phyloP scores from a whole-genome alignment of 768 basidiomycete species.

The Leccinum obscurum region DNA sequence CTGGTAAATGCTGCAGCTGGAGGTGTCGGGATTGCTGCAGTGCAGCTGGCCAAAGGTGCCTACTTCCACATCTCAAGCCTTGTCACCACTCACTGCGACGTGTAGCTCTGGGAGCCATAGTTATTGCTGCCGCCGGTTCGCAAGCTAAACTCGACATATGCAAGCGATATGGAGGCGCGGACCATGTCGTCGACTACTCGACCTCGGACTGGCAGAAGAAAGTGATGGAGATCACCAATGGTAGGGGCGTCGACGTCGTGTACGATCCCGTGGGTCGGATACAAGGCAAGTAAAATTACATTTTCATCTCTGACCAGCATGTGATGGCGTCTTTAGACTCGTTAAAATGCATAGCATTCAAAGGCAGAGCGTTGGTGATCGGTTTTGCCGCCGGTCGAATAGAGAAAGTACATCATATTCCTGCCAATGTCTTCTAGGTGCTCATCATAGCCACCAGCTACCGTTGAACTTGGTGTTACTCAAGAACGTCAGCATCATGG shows the following conservation, averaged over 20 bases:
- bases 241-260: slow-evolving; percentile 83
- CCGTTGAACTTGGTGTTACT: slow-evolving; percentile 82
- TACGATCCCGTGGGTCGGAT: slow-evolving; percentile 88
- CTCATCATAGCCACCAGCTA: slow-evolving; percentile 46
- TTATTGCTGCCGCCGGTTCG: slow-evolving; percentile 91
- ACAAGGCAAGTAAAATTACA: slow-evolving; percentile 43
- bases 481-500: slow-evolving; percentile 83
- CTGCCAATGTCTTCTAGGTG: not conserved
- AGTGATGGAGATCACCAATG: slow-evolving; percentile 78
- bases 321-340: slow-evolving; percentile 49
- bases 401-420: slow-evolving; percentile 17
- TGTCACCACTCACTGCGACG: slow-evolving; percentile 1
- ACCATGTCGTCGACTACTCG: slow-evolving; percentile 79
- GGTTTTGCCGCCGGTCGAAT: slow-evolving; percentile 50
- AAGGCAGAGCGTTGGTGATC: slow-evolving; percentile 89
- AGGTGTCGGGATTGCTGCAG: slow-evolving; percentile 89
- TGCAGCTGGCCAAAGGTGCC: slow-evolving; percentile 89
- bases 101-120: slow-evolving; percentile 83
- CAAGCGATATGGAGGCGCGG: slow-evolving; percentile 75
- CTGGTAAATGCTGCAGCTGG: slow-evolving; percentile 96
- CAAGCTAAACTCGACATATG: slow-evolving; percentile 77
- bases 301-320: not conserved
- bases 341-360: slow-evolving; percentile 93
- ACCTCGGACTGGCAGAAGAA: slow-evolving; percentile 85
- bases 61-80: slow-evolving; percentile 1